Base-by-base conservation (phyloP, 192 early-diverging fungal genomes). In the Linnemannia elongata region DNA sequence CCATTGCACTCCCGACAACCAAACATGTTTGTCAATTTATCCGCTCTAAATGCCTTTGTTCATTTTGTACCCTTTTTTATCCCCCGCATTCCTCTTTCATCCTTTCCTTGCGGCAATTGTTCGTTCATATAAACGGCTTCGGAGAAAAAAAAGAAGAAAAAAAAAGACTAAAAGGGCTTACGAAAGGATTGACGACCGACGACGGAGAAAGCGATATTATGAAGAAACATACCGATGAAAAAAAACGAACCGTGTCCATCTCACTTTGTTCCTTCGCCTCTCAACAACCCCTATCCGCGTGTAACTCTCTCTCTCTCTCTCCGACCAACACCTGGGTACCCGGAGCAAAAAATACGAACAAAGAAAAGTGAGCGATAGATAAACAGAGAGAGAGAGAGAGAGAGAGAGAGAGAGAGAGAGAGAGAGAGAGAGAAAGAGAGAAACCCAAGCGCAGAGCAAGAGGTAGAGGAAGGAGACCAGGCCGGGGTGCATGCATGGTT, bases 401-500 rank as follows among this genome's bases (percentile, higher is more conserved):
- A 45, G 44, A 45, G 8, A 0, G 44, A 13, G 1, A 45, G 7
- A 7, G 12, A 9, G 44, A 49, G 47, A 20, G 3, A 20, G 18
- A 49, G 4, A 1, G 20, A 44, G 42, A 41, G 41, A 41, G 7
- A 41, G 47, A 49, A 15, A 49, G 13, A 17, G 15, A 49, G 15
- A 49, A 49, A 49, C n/a, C n/a, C n/a, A 49, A 49, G 47, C 47
- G 47, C 47, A 49, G 47, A 49, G 47, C 13, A 49, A 49, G 47
- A 12, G 12, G 15, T 17, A 49, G 17, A 20, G 49, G 20, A 52
- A 22, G 20, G 17, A 52, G 18, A 52, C 17, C 60, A 66, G 60
- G 60, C 60, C 60, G 60, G 27, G 60, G 60, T 66, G 60, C 60
- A 66, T 66, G 60, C 60, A 66, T 30, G 27, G 30, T 66, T 66